These are phyloP conservation scores for Aurantiochytrium sp. DNA, from an alignment of 108 stramenopile species.

Conservation along the genomic window DNA sequence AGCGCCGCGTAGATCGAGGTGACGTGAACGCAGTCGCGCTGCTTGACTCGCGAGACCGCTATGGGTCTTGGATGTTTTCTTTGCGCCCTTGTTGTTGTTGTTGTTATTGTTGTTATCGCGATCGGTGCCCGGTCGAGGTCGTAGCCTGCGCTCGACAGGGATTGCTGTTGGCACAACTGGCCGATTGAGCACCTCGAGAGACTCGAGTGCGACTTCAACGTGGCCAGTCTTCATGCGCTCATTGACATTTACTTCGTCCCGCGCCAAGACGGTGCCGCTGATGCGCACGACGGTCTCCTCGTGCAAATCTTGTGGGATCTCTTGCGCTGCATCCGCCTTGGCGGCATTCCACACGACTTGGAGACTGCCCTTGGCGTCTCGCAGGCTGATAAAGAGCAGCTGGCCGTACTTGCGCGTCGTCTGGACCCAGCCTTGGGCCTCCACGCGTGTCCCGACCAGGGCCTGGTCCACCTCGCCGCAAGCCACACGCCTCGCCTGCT, in stretches of 20 bases:
- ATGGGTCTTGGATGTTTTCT: neutral
- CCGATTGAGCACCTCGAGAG: neutral
- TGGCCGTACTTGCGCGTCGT: neutral
- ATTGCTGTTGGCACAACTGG: neutral
- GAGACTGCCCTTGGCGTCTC: neutral
- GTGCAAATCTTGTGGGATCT: neutral
- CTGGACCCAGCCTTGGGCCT: neutral
- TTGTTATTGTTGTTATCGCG: neutral
- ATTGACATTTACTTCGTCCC: neutral
- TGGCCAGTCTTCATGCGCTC: neutral
- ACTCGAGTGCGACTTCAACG: neutral
- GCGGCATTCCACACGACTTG: neutral
- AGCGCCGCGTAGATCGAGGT: constrained; percentile 21
- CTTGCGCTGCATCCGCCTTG: neutral
- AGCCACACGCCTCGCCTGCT: neutral
- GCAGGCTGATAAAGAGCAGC: neutral
- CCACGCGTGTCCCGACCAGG: neutral
- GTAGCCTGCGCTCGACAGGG: neutral
- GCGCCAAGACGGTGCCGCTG: neutral
- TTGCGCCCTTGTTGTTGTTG: neutral
- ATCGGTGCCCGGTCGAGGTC: neutral
- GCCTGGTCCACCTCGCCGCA: neutral
- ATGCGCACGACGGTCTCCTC: neutral
- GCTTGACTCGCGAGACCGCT: neutral
- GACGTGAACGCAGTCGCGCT: neutral